phyloP scores from a whole-genome alignment of 2,329 filamentous ascomycete genomes.

The Tolypocladium pustulatum region DNA sequence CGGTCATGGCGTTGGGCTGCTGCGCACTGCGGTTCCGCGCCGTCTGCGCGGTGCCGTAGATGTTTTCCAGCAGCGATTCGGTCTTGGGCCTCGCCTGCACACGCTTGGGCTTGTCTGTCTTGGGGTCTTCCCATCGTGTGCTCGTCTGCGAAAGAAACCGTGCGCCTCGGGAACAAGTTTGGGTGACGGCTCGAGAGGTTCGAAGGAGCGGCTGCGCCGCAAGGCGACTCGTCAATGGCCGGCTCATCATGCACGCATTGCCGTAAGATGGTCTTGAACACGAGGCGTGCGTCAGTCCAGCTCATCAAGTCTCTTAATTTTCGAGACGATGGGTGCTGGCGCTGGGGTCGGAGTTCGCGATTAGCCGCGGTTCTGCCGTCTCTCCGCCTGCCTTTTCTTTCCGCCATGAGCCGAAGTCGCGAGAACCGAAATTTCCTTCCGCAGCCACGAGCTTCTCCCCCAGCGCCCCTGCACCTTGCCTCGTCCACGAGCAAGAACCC shows the following conservation, averaged over 20 bases:
- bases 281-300: constrained; percentile 9
- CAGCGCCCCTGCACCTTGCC: constrained; percentile 10
- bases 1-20: constrained; percentile 19
- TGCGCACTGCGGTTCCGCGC: constrained; percentile 7
- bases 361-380: constrained; percentile 22
- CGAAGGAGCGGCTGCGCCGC: constrained; percentile 28
- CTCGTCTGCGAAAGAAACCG: constrained; percentile 31
- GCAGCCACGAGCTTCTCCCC: constrained; percentile 15
- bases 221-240: constrained; percentile 29
- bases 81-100: constrained; percentile 15
- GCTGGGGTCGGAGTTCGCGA: constrained; percentile 6
- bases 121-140: constrained; percentile 15
- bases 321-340: background rate
- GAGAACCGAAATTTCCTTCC: constrained; percentile 26
- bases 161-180: constrained; percentile 10
- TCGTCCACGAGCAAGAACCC: constrained; percentile 14
- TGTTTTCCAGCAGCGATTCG: constrained; percentile 20
- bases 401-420: constrained; percentile 25
- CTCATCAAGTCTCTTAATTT: constrained; percentile 8
- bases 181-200: constrained; percentile 10
- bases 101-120: constrained; percentile 11
- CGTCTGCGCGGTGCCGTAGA: constrained; percentile 18
- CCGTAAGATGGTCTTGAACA: background rate
- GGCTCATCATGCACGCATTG: constrained; percentile 31
- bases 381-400: constrained; percentile 21